Evolutionary conservation across 257 asterid species (phyloP), one percentile per base, ranked within the genome.

Genomic region (Paraleonurus japonicus): DNA sequence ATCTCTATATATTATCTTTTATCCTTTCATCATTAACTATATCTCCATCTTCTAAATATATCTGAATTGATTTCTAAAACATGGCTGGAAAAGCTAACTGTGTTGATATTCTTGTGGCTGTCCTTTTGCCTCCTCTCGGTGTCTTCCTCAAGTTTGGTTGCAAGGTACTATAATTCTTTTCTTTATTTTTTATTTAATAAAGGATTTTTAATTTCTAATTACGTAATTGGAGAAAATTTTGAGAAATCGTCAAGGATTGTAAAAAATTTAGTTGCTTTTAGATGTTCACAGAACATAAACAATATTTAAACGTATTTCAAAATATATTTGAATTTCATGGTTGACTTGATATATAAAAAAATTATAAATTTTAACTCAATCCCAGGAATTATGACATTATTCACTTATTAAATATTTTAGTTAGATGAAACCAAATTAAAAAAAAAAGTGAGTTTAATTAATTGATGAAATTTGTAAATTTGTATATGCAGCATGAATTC

Each of bases 111-210:
- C 8, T 91, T n/a, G 15, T 91, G 59, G 95, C 96, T 13, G 89
- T 91, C 72, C 61, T 91, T 76, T 77, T 91, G 85, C 97, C 97
- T 65, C 97, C 97, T 0, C 95, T 91, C 16, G 97, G 97, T 8
- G 97, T 91, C 57, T 91, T 91, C 84, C 87, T 91, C 79, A 91
- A 85, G 76, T 89, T 73, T 61, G 97, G 96, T 67, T 89, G 96
- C 86, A 4, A 84, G 86, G 97, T 91, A 28, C n/a, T 8, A 0
- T 5, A 26, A 20, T 13, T 41, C 15, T 16, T 8, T 20, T 64
- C 55, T 32, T 23, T 10, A n/a, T 45, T 57, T 28, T 35, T 35
- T 26, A 26, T 26, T 35, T 35, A 45, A 15, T 45, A 12, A 45
- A 12, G 19, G 51, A 12, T 45, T 45, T 45, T 13, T 45, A 45